These are phyloP conservation scores for Macrolepiota fuliginosa DNA, from an alignment of 768 basidiomycete genomes.

Conservation along the genomic window DNA sequence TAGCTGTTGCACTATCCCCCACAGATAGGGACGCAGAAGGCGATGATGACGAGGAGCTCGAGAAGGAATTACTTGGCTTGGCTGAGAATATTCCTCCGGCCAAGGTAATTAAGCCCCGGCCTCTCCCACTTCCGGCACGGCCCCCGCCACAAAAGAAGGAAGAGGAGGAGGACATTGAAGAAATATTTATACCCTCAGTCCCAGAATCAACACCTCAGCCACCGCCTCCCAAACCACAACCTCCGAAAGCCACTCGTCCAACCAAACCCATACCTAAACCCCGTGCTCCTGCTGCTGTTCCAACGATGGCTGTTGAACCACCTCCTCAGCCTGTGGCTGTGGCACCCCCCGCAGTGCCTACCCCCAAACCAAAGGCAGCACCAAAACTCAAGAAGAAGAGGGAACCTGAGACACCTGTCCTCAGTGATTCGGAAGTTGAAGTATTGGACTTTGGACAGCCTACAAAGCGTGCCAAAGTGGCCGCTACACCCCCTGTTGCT, in stretches of 20 bases:
- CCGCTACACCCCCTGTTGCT: not conserved
- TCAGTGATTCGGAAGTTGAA: constrained; percentile 5
- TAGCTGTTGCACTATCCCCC: constrained; percentile 23
- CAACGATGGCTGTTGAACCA: constrained; percentile 14
- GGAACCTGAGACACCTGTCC: not conserved
- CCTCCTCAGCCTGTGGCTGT: constrained; percentile 23
- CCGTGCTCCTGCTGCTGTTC: constrained; percentile 7
- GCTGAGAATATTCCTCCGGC: constrained; percentile 13
- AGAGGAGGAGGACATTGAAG: constrained; percentile 34
- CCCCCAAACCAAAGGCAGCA: constrained; percentile 13
- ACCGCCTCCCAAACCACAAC: constrained; percentile 29
- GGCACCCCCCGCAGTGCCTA: constrained; percentile 32
- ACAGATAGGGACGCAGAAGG: constrained; percentile 29
- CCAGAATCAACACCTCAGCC: constrained; percentile 20
- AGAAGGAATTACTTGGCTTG: constrained; percentile 32
- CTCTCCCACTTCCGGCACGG: constrained; percentile 4
- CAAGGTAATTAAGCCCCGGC: constrained; percentile 16
- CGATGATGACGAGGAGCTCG: constrained; percentile 39
- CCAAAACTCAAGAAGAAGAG: constrained; percentile 7
- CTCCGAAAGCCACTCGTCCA: constrained; percentile 25
- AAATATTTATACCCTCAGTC: constrained; percentile 25
- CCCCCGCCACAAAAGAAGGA: constrained; percentile 20
- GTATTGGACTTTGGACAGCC: constrained; percentile 9
- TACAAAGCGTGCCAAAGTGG: constrained; percentile 6
- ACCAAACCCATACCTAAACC: constrained; percentile 26